phyloP scores from a whole-genome alignment of 306 rosid species.

The Crataegus laevigata region DNA sequence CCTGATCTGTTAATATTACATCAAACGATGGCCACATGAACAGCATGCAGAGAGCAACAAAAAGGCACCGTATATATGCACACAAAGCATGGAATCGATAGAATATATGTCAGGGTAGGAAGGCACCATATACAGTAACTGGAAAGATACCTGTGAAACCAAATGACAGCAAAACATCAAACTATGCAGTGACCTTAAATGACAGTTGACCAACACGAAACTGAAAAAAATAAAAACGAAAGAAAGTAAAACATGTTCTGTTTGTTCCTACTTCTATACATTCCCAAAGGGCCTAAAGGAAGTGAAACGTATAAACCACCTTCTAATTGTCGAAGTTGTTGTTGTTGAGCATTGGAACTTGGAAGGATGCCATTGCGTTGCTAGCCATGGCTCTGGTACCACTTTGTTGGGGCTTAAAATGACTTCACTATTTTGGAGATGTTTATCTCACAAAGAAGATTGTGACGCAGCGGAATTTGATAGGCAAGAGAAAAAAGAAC shows the following conservation, averaged over 20 bases:
- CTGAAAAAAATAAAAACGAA: not conserved
- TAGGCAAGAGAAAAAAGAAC: too few relatives aligned
- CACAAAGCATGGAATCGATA: slow-evolving; percentile 83
- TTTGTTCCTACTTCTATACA: not conserved
- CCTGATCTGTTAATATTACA: slow-evolving; percentile 78
- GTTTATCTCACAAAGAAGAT: too few relatives aligned
- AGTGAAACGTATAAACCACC: not conserved
- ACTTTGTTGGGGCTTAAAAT: too few relatives aligned
- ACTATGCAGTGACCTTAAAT: not conserved
- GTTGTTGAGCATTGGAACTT: too few relatives aligned
- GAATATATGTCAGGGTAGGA: slow-evolving; percentile 79
- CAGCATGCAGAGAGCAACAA: slow-evolving; percentile 79
- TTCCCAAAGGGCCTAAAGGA: not conserved
- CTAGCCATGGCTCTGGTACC: too few relatives aligned
- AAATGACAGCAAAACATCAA: not conserved
- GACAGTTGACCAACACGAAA: not conserved
- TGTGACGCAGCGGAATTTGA: too few relatives aligned
- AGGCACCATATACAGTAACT: slow-evolving; percentile 76
- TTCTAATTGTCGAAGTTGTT: too few relatives aligned
- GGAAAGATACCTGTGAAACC: slow-evolving; percentile 57
- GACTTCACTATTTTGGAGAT: too few relatives aligned
- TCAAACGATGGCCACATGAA: slow-evolving; percentile 73
- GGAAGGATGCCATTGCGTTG: too few relatives aligned
- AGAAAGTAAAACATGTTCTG: not conserved
- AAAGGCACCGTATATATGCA: slow-evolving; percentile 80